These are phyloP conservation scores for Lachancea nothofagi DNA, from an alignment of 805 yeast species.

Conservation along the genomic window DNA sequence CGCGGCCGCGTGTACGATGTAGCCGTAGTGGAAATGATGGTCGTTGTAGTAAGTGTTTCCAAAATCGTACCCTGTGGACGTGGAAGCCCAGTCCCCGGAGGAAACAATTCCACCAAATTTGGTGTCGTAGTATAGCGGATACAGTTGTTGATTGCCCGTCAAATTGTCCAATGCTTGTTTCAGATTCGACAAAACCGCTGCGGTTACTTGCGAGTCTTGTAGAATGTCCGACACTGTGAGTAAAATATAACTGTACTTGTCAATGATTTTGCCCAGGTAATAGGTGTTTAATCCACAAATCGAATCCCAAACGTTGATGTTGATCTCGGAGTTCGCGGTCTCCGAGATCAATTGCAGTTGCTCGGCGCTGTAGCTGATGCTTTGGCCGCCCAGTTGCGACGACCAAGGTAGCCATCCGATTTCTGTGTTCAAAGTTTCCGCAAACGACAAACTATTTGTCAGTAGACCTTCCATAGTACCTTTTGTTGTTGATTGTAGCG, in stretches of 20 bases:
- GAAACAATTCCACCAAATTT: slow-evolving; percentile 54
- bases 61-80: slow-evolving; percentile 47
- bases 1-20: slow-evolving; percentile 78
- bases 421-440: slow-evolving; percentile 37
- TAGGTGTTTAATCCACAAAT: slow-evolving; percentile 42
- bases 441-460: slow-evolving; percentile 35
- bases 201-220: slow-evolving; percentile 37
- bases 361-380: slow-evolving; percentile 38
- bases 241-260: slow-evolving; percentile 52
- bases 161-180: slow-evolving; percentile 42
- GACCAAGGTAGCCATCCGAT: slow-evolving; percentile 44
- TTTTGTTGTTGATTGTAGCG: slow-evolving; percentile 43
- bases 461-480: slow-evolving; percentile 46
- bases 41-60: slow-evolving; percentile 79
- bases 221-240: slow-evolving; percentile 46
- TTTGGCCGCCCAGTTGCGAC: slow-evolving; percentile 26
- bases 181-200: slow-evolving; percentile 33
- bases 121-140: slow-evolving; percentile 52
- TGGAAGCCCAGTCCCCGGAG: slow-evolving; percentile 37
- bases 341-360: slow-evolving; percentile 41
- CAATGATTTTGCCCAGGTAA: slow-evolving; percentile 48
- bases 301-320: slow-evolving; percentile 41
- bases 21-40: slow-evolving; percentile 86
- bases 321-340: slow-evolving; percentile 43
- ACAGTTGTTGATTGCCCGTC: slow-evolving; percentile 38